Base-by-base conservation (phyloP, 106 monocot species). In the Dendrobium officinale region DNA sequence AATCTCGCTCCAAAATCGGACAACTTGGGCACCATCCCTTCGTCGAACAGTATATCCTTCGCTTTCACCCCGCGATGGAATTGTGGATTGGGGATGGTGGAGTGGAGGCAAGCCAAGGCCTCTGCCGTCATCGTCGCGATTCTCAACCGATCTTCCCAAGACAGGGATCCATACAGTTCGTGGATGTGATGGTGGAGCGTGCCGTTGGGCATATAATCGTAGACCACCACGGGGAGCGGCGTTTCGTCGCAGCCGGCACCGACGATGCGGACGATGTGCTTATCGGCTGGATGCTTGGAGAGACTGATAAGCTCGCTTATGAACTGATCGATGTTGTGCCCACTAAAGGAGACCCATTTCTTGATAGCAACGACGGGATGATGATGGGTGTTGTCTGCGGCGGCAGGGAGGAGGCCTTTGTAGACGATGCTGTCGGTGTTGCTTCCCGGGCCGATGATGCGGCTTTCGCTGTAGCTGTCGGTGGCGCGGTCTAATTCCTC, bases 171-270 rank as follows among this genome's bases (percentile, higher is more conserved):
- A 0, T 31, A 29, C 10, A 20, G 33, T 4, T 61, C 55, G 26
- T 88, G 88, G 40, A 90, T 55, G 31, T 84, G 81, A 40, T 84
- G 79, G 58, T 66, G 88, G 43, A 90, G 85, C 0, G 88, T 88
- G 56, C 75, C 86, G 54, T 90, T 90, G 45, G 90, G 73, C 33
- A 90, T 77, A 75, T 77, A 90, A 79, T 90, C 88, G 64, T 90
- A 90, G 6, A 90, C 90, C 24, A 90, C 76, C 37, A 90, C n/a
- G 4, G 90, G 90, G 20, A 90, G 84, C 47, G 77, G 58, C 1
- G 85, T 80, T 72, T 90, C 88, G 33, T 86, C 54, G 51, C 85
- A 90, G 56, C 87, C 88, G 61, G 61, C 61, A 2, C 90, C 90
- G 54, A 88, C 55, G 6, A 90, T 85, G 41, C 79, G 81, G 27